phyloP scores from a whole-genome alignment of 23 red algal species.

The Cyanidium caldarium region DNA sequence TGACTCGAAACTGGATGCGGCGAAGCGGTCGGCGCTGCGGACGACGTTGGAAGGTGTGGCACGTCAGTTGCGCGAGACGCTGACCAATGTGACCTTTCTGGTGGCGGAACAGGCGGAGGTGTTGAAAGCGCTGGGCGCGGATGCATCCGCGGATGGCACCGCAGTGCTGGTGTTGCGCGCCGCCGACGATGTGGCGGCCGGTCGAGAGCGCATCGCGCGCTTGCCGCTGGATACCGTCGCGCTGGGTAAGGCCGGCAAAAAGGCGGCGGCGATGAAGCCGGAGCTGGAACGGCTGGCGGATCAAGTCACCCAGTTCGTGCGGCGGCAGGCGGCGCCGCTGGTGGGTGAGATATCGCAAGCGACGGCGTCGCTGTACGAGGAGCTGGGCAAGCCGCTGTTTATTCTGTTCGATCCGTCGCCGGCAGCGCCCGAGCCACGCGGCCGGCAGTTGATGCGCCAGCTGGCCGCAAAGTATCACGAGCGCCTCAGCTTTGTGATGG shows the following conservation, averaged over 20 bases:
- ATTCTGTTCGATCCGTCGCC: conserved; percentile 40
- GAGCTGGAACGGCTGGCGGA: conserved; percentile 20
- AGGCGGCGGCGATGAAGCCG: conserved; percentile 9
- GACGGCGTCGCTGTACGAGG: conserved; percentile 43
- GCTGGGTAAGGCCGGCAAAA: conserved; percentile 14
- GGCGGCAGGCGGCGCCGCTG: conserved; percentile 13
- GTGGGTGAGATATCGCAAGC: conserved; percentile 41
- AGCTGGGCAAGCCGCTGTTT: conserved; percentile 33
- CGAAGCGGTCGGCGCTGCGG: background rate
- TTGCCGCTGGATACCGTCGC: background rate
- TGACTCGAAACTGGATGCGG: background rate
- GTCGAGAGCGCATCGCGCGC: background rate
- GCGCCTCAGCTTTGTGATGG: background rate
- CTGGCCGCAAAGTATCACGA: conserved; percentile 20
- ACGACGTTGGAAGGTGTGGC: background rate
- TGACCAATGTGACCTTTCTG: background rate
- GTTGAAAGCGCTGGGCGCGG: background rate
- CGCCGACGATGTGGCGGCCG: background rate
- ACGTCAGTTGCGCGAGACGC: background rate
- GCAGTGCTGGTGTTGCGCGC: background rate
- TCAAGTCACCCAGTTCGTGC: conserved; percentile 20
- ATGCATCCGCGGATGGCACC: background rate
- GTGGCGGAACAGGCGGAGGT: background rate
- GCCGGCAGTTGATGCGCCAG: conserved; percentile 18
- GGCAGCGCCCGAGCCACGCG: conserved; percentile 18